Evolutionary conservation across 805 yeast species (phyloP), one percentile per base, ranked within the genome.

Genomic region (Spathaspora girioi): DNA sequence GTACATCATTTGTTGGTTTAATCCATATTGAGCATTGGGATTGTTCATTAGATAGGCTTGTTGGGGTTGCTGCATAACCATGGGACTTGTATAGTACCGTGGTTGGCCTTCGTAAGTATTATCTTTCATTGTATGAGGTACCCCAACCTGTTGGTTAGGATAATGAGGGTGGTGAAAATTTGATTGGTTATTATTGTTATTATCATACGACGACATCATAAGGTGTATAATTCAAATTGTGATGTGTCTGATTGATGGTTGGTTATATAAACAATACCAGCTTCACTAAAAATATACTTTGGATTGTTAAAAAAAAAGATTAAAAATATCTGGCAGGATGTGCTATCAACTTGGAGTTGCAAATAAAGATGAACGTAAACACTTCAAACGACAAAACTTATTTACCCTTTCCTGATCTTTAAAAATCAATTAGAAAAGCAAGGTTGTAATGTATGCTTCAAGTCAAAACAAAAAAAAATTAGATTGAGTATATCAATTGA

Each of bases 31-130:
- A 42, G 43, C 31, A 42, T 49, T 52, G 47, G 62, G 51, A 52
- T 50, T 41, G 31, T 38, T 47, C 50, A 53, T 57, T 55, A 35
- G 57, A 58, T 40, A 47, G 5, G 38, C 32, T 32, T 48, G 51
- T 51, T 62, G 67, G 31, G 64, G 63, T 50, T 59, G 66, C 51
- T 63, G 67, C 20, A 64, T 57, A 11, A 63, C 59, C 59, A 63
- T 55, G 12, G 67, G 61, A 41, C 56, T 51, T 8, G 61, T 46
- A 53, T 63, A 64, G 53, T 48, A 63, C 17, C 66, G 49, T 8
- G 66, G 60, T 46, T 61, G 64, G 23, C 47, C 44, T 8, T 51
- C 51, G 18, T 43, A 48, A 27, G 43, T 20, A 45, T 38, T 40
- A 12, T 26, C 47, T 27, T 41, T 26, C 31, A 48, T 26, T 17